Percentiles rank a stretch among this genome's conserved stretches.
These are phyloP conservation scores for Chalciporus sphaerocephalus DNA, from an alignment of 768 basidiomycete species.

Conservation along the genomic window DNA sequence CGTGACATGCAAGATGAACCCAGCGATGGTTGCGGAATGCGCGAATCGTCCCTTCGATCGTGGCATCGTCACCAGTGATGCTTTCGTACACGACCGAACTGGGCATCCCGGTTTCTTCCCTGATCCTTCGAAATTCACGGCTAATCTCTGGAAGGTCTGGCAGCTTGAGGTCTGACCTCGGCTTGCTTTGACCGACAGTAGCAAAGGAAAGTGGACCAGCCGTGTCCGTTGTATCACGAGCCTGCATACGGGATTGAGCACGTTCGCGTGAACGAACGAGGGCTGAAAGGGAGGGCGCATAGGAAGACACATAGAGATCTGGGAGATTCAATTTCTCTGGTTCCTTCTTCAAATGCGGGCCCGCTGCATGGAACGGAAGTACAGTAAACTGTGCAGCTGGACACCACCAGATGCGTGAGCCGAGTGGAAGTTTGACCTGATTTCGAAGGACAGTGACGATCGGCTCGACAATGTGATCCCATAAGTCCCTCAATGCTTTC, in stretches of 20 bases:
- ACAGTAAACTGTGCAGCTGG: too few relatives aligned
- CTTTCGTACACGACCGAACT: neutral
- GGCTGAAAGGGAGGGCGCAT: neutral
- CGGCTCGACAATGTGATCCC: neutral
- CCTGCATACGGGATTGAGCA: neutral
- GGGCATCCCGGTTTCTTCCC: neutral
- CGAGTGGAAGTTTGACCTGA: neutral
- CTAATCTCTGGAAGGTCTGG: neutral
- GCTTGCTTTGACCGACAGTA: neutral
- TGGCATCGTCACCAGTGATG: neutral
- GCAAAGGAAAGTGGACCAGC: neutral
- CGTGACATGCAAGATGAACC: too few relatives aligned
- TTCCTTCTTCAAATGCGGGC: neutral
- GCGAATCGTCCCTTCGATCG: too few relatives aligned
- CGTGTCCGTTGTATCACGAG: neutral
- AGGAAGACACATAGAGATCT: neutral
- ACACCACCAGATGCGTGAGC: constrained; percentile 1
- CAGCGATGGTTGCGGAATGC: too few relatives aligned
- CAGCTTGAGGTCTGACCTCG: too few relatives aligned
- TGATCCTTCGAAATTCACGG: neutral
- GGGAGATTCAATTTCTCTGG: neutral
- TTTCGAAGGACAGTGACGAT: neutral
- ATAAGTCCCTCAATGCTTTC: too few relatives aligned
- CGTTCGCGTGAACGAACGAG: neutral
- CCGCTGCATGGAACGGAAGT: too few relatives aligned